Evolutionary conservation across 2,329 filamentous ascomycete genomes (phyloP).

Genomic region (Cladosporium sp.): DNA sequence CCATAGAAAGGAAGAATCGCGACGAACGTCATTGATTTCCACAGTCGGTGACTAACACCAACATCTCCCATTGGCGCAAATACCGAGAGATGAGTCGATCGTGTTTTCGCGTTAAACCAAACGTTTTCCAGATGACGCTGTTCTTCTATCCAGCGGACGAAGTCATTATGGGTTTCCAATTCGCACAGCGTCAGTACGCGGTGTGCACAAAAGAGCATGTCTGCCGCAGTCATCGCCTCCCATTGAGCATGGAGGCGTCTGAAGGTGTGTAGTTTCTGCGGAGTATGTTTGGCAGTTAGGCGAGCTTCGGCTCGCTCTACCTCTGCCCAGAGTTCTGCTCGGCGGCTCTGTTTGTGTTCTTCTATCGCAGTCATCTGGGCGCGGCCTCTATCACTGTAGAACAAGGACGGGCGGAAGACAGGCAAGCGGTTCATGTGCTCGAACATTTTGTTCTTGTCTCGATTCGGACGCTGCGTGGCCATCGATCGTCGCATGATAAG

Average conservation of each 20-base stretch:
- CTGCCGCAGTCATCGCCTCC: not conserved
- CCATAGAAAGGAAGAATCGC: too few species aligned
- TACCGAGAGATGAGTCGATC: not conserved
- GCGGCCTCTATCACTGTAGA: too few species aligned
- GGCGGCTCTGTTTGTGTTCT: not conserved
- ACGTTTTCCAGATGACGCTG: not conserved
- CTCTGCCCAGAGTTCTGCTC: not conserved
- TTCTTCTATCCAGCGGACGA: not conserved
- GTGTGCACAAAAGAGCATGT: not conserved
- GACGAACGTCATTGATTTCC: not conserved
- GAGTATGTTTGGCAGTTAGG: not conserved
- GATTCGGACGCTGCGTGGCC: not conserved
- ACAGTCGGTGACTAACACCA: not conserved
- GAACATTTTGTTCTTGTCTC: not conserved
- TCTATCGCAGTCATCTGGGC: too few species aligned
- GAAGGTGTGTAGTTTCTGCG: not conserved
- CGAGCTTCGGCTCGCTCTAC: not conserved
- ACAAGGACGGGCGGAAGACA: not conserved
- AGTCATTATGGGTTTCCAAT: not conserved
- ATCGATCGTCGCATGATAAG: not conserved
- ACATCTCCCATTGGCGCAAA: not conserved
- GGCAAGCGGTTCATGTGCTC: not conserved
- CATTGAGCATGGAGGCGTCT: not conserved
- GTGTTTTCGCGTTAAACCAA: not conserved
- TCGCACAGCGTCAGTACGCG: not conserved